phyloP scores from a whole-genome alignment of 2,329 filamentous ascomycete species.

The Curvularia verruculosa region DNA sequence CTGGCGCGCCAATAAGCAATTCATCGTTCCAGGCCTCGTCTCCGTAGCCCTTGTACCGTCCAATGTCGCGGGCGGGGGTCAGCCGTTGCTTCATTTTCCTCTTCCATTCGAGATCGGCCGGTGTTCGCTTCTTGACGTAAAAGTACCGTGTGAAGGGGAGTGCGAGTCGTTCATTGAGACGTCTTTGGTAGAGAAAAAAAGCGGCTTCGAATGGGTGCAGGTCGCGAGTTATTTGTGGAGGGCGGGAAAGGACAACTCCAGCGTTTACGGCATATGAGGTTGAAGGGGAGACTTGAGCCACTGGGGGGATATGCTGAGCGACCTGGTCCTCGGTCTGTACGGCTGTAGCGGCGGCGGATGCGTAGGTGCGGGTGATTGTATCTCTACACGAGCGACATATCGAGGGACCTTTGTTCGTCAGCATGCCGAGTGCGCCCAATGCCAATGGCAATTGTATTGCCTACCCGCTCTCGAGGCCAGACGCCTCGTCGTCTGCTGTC shows the following conservation, averaged over 20 bases:
- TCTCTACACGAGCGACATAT: conserved; percentile 56
- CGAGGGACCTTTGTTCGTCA: conserved; percentile 48
- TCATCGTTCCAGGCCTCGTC: conserved; percentile 90
- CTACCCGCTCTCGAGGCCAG: conserved; percentile 51
- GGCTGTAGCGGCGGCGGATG: conserved; percentile 46
- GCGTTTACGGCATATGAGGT: conserved; percentile 57
- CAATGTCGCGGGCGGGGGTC: conserved; percentile 82
- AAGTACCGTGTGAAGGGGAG: conserved; percentile 88
- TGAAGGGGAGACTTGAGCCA: conserved; percentile 48
- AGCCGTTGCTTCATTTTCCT: conserved; percentile 79
- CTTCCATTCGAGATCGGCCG: conserved; percentile 86
- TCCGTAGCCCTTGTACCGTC: conserved; percentile 77
- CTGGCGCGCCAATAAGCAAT: conserved; percentile 73
- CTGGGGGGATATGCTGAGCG: conserved; percentile 42
- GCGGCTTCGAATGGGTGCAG: conserved; percentile 88
- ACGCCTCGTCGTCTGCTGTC: conserved; percentile 54
- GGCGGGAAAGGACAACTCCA: conserved; percentile 83
- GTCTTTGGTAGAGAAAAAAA: conserved; percentile 96
- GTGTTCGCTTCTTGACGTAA: conserved; percentile 92
- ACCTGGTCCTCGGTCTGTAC: conserved; percentile 42
- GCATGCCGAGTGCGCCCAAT: conserved; percentile 9
- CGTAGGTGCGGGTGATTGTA: conserved; percentile 47
- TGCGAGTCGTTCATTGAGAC: conserved; percentile 88
- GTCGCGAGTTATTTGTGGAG: conserved; percentile 83
- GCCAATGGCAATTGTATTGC: conserved; percentile 3